Conservation (phyloP, 2,329 filamentous ascomycete genomes). For the Sarocladium kiliense region DNA sequence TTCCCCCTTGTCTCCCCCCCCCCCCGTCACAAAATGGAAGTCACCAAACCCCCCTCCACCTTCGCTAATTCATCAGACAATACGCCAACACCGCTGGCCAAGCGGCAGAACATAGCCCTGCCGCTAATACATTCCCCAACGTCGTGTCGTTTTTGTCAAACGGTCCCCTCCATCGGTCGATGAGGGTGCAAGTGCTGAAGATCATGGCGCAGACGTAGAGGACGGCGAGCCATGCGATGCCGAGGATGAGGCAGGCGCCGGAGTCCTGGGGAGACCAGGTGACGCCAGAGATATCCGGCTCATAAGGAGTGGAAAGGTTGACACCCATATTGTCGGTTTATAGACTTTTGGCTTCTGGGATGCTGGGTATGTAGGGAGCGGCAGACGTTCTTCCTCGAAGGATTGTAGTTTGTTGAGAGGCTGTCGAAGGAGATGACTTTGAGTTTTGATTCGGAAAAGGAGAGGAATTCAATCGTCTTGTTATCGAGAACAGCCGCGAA, state of each 20-base stretch:
- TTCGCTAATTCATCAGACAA: conserved; percentile 17
- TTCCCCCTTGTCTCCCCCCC: no score
- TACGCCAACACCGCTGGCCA: conserved; percentile 33
- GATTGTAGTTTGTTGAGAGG: background rate
- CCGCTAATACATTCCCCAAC: conserved; percentile 22
- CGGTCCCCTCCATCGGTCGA: conserved; percentile 37
- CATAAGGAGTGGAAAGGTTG: conserved; percentile 32
- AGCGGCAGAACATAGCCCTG: conserved; percentile 25
- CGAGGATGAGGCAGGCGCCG: conserved; percentile 25
- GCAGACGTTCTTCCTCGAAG: background rate
- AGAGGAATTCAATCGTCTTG: no score
- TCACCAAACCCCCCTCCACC: background rate
- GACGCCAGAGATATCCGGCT: conserved; percentile 31
- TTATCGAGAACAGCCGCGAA: no score
- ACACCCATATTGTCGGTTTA: conserved; percentile 27
- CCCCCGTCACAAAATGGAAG: no score
- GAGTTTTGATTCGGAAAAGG: background rate
- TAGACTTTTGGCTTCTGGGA: background rate
- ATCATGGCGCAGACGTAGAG: conserved; percentile 36
- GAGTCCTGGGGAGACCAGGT: conserved; percentile 26
- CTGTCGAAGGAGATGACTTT: background rate
- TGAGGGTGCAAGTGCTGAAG: conserved; percentile 34
- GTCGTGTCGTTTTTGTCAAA: conserved; percentile 26
- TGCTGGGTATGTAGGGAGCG: background rate
- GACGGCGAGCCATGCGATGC: conserved; percentile 26